Base-by-base conservation (phyloP, 176 grass and related monocot genomes). In the Otatea glauca region DNA sequence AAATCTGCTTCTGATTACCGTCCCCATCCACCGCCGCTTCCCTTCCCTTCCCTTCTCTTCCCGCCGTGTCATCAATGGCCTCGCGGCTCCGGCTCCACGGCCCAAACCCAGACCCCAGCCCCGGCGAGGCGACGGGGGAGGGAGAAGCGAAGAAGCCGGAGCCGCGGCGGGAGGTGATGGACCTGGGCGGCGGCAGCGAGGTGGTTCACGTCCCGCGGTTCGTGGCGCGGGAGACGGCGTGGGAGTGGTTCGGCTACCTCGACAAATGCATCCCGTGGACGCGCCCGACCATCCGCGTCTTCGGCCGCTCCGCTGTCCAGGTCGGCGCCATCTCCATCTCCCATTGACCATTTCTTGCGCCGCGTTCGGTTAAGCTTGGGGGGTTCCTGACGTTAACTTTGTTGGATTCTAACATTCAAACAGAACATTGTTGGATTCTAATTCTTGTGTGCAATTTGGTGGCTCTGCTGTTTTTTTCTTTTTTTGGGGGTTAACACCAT, bases 211-310 rank as follows among this genome's bases (percentile, higher is more conserved):
- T 95, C 53, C 83, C 91, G 17, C 81, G 79, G 70, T 92, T 98
- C 72, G 77, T 93, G 71, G 5, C 74, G 24, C 76, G 77, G 25
- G 91, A 93, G 38, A 72, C 50, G 74, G 96, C 96, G 20, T 95
- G 96, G 96, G 85, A 80, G 60, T 81, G 88, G 96, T 95, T 90
- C 80, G 75, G 92, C 73, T 75, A 76, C 68, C 92, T 98, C 63
- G 77, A 95, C 91, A 92, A 74, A 62, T 6, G 81, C 75, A 90
- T 98, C 37, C 87, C 89, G 3, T 95, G 96, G 96, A 90, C 80
- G 42, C 80, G 85, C 51, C 96, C 91, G 58, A 45, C 38, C 47
- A 89, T 98, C 79, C 87, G 86, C 21, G 87, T 95, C 55, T 95
- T 95, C 41, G 96, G 96, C 43, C 94, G 86, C 80, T 87, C 80